Percentiles rank a stretch among this genome's conserved stretches.
Evolutionary conservation across 257 asterid genomes (phyloP).

Genomic region (Jasminum sambac): DNA sequence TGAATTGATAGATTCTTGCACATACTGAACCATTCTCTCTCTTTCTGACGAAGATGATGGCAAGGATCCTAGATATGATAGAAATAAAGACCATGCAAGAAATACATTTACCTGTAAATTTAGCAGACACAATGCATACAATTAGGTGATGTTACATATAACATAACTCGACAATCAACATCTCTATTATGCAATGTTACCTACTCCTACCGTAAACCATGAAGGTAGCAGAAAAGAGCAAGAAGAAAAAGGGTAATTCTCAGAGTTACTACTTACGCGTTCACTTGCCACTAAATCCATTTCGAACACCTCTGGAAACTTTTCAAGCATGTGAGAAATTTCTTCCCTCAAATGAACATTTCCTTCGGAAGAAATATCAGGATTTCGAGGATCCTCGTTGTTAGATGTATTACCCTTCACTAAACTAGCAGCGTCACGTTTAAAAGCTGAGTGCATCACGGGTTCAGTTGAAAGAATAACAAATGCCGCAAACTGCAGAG

Average conservation of each 20-base stretch:
- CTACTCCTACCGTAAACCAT: conserved; percentile 8
- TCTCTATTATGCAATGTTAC: not conserved
- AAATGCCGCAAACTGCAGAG: conserved; percentile 83
- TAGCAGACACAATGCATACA: conserved; percentile 18
- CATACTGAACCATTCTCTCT: conserved; percentile 79
- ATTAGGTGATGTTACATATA: conserved; percentile 5
- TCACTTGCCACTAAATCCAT: conserved; percentile 72
- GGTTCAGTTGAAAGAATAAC: conserved; percentile 79
- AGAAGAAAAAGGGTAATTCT: conserved; percentile 9
- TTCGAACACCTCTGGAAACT: conserved; percentile 56
- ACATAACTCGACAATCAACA: conserved; percentile 12
- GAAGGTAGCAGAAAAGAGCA: conserved; percentile 1
- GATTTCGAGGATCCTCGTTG: conserved; percentile 42
- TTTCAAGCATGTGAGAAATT: conserved; percentile 66
- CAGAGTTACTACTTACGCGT: conserved; percentile 49
- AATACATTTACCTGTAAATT: conserved; percentile 66
- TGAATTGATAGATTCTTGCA: conserved; percentile 71
- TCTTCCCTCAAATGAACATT: conserved; percentile 64
- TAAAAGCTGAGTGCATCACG: conserved; percentile 52
- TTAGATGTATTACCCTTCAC: conserved; percentile 41
- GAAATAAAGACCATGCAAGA: conserved; percentile 87
- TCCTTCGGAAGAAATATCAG: conserved; percentile 54
- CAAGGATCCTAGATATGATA: conserved; percentile 70
- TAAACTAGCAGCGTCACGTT: conserved; percentile 31
- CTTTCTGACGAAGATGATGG: conserved; percentile 77